These are phyloP conservation scores for Beauveria medogensis DNA, from an alignment of 2,329 filamentous ascomycete species.

Conservation along the genomic window DNA sequence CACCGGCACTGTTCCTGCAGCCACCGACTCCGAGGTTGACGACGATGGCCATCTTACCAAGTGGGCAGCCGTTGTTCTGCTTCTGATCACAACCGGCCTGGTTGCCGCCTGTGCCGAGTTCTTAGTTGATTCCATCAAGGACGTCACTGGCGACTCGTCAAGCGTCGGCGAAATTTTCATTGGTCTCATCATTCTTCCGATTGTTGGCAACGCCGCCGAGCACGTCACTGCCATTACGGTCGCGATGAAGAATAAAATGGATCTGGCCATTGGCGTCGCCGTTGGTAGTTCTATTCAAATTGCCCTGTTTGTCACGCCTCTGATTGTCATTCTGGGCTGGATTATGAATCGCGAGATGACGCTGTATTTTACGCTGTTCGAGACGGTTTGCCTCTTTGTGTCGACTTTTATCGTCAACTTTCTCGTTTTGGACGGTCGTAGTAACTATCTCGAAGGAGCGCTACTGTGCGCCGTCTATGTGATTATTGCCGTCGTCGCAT, in stretches of 20 bases:
- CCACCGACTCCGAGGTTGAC: conserved; percentile 23
- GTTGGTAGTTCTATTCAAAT: conserved; percentile 67
- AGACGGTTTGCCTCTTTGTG: conserved; percentile 80
- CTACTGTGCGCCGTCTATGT: conserved; percentile 59
- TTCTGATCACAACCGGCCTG: conserved; percentile 55
- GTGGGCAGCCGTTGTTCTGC: conserved; percentile 50
- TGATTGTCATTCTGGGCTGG: conserved; percentile 67
- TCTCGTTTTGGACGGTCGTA: conserved; percentile 74
- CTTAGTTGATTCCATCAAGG: conserved; percentile 59
- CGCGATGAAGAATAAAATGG: conserved; percentile 69
- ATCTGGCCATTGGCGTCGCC: conserved; percentile 64
- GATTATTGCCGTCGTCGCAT: conserved; percentile 59
- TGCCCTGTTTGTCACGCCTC: conserved; percentile 60
- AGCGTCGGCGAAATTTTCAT: conserved; percentile 59
- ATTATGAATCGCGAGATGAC: conserved; percentile 61
- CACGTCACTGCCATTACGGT: conserved; percentile 65
- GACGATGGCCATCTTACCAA: conserved; percentile 44
- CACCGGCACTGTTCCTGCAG: conserved; percentile 19
- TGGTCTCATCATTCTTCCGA: conserved; percentile 63
- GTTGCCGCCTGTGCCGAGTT: conserved; percentile 64
- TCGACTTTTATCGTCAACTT: conserved; percentile 84
- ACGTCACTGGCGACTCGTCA: conserved; percentile 44
- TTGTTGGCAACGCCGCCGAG: conserved; percentile 67
- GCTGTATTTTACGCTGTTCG: conserved; percentile 80
- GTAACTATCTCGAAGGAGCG: conserved; percentile 78